Evolutionary conservation across 331 rosid species (phyloP).

Genomic region (Stylosanthes scabra): DNA sequence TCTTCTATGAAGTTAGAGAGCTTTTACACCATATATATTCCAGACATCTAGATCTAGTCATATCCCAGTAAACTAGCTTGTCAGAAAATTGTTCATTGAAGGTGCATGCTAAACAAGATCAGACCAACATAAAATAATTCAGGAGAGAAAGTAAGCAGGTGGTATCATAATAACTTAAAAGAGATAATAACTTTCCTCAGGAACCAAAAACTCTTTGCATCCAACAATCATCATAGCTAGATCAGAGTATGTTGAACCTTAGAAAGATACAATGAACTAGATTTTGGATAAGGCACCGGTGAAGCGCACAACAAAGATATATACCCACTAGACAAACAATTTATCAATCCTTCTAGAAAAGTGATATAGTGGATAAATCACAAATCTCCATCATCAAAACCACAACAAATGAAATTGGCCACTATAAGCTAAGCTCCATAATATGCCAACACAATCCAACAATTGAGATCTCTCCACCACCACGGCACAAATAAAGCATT

Average conservation of each 20-base stretch:
- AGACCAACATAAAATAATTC: slow-evolving; percentile 18
- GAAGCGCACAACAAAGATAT: slow-evolving; percentile 1
- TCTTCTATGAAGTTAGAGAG: no score
- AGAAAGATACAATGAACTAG: slow-evolving; percentile 14
- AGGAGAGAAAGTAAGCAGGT: slow-evolving; percentile 18
- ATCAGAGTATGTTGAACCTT: slow-evolving; percentile 17
- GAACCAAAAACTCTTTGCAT: slow-evolving; percentile 32
- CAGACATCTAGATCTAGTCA: no score
- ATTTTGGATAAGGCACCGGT: slow-evolving; percentile 23
- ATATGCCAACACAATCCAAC: slow-evolving; percentile 19
- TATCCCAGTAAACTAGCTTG: no score
- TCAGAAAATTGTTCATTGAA: no score
- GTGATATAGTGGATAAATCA: background rate
- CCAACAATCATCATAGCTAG: slow-evolving; percentile 4
- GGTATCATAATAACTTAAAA: background rate
- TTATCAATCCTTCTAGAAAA: slow-evolving; percentile 1
- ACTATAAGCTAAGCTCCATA: slow-evolving; percentile 1
- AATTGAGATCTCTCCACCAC: slow-evolving; percentile 12
- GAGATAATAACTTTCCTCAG: background rate
- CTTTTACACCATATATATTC: no score
- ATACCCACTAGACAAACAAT: slow-evolving; percentile 15
- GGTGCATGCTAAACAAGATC: slow-evolving; percentile 9
- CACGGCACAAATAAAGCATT: background rate
- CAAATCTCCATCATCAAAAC: slow-evolving; percentile 1
- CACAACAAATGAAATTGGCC: slow-evolving; percentile 26